Evolutionary conservation across 306 rosid genomes (phyloP).

Genomic region (Albizia julibrissin): DNA sequence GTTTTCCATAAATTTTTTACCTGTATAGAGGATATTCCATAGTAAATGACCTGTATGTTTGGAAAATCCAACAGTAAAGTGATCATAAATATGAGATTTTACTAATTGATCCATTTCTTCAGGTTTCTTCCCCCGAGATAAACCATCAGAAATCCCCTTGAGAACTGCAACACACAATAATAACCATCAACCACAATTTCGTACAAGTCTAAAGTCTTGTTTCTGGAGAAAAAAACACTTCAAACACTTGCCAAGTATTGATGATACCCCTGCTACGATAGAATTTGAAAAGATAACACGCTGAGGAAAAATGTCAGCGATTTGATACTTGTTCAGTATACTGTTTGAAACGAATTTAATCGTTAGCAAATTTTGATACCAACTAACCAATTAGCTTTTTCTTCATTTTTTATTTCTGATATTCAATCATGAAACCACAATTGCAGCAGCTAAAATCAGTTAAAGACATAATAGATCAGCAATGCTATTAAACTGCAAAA

Average conservation of each 20-base stretch:
- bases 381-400: not conserved
- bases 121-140: slow-evolving; percentile 83
- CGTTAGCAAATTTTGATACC: not conserved
- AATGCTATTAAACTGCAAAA: not conserved
- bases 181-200: slow-evolving; percentile 12
- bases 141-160: slow-evolving; percentile 84
- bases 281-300: not conserved
- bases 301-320: not conserved
- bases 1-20: slow-evolving; percentile 57
- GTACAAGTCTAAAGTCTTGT: not conserved
- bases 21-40: slow-evolving; percentile 43
- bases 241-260: not conserved
- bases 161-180: slow-evolving; percentile 67
- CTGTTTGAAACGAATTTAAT: not conserved
- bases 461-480: not conserved
- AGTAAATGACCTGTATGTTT: slow-evolving; percentile 5
- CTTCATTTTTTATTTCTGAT: not conserved
- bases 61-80: not conserved
- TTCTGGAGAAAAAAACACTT: not conserved
- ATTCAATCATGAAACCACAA: not conserved
- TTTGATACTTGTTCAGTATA: not conserved
- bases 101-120: slow-evolving; percentile 84
- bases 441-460: not conserved
- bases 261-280: not conserved
- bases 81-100: slow-evolving; percentile 14